Percentiles rank a stretch among this genome's conserved stretches.
Evolutionary conservation across 768 basidiomycete species (phyloP).

Genomic region (Serendipita sp.): DNA sequence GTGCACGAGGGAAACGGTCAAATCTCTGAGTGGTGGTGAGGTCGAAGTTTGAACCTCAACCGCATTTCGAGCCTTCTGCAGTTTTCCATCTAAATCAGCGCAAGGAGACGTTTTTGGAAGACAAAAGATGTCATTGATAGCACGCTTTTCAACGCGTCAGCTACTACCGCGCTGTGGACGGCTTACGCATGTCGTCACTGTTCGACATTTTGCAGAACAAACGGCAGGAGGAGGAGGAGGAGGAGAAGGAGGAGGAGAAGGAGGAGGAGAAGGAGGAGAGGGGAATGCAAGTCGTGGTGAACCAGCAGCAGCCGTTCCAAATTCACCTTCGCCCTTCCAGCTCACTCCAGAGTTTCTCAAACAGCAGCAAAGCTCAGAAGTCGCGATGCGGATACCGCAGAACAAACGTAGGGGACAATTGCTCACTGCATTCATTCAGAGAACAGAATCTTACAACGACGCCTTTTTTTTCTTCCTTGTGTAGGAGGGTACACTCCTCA

Average conservation of each 20-base stretch:
- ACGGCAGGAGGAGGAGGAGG: too few relatives aligned
- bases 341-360: background rate
- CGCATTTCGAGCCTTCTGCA: background rate
- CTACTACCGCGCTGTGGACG: background rate
- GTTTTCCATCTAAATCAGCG: too few relatives aligned
- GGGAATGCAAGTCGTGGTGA: background rate
- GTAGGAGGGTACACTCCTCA: background rate
- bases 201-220: background rate
- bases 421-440: background rate
- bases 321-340: constrained; percentile 1
- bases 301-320: constrained; percentile 3
- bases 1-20: background rate
- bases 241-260: too few relatives aligned
- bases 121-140: background rate
- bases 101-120: too few relatives aligned
- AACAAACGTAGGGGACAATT: background rate
- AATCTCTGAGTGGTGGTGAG: background rate
- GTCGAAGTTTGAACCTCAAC: background rate
- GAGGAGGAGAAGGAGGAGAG: background rate
- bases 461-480: background rate
- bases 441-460: background rate
- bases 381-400: background rate
- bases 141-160: background rate
- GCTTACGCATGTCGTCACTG: background rate
- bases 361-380: background rate